Evolutionary conservation across 129 eudicot genomes (phyloP).

Genomic region (Chrysanthemum makinoi): DNA sequence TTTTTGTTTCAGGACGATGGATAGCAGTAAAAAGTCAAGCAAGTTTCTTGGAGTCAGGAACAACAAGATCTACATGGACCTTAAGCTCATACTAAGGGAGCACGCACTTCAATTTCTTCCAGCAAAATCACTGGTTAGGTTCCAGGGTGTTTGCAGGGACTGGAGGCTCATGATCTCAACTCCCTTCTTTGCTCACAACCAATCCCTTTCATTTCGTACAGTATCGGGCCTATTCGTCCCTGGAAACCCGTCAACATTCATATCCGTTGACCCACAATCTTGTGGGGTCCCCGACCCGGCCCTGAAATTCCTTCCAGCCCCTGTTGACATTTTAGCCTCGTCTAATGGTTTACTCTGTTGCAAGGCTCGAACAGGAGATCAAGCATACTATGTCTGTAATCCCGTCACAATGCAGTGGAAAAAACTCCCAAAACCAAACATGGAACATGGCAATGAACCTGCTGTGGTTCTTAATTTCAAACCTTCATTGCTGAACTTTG

Average conservation of each 20-base stretch:
- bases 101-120: constrained; percentile 61
- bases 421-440: constrained; percentile 51
- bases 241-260: constrained; percentile 33
- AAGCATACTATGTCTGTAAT: constrained; percentile 59
- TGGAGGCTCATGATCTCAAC: constrained; percentile 50
- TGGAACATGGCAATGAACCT: constrained; percentile 55
- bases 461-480: constrained; percentile 52
- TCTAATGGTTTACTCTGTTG: constrained; percentile 70
- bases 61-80: constrained; percentile 50
- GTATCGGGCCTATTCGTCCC: constrained; percentile 41
- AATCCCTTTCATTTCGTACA: constrained; percentile 36
- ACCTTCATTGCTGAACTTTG: constrained; percentile 59
- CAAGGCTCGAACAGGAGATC: constrained; percentile 34
- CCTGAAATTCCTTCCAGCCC: constrained; percentile 55
- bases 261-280: constrained; percentile 42
- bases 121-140: constrained; percentile 54
- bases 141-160: constrained; percentile 49
- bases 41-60: constrained; percentile 26
- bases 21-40: constrained; percentile 30
- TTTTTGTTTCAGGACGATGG: constrained; percentile 35
- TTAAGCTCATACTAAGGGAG: constrained; percentile 47
- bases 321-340: constrained; percentile 43
- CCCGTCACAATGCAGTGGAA: constrained; percentile 52
- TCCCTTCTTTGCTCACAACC: constrained; percentile 62
- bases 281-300: constrained; percentile 59